Conservation (phyloP, 116 monocot genomes). For the Dioscorea cayenensis region DNA sequence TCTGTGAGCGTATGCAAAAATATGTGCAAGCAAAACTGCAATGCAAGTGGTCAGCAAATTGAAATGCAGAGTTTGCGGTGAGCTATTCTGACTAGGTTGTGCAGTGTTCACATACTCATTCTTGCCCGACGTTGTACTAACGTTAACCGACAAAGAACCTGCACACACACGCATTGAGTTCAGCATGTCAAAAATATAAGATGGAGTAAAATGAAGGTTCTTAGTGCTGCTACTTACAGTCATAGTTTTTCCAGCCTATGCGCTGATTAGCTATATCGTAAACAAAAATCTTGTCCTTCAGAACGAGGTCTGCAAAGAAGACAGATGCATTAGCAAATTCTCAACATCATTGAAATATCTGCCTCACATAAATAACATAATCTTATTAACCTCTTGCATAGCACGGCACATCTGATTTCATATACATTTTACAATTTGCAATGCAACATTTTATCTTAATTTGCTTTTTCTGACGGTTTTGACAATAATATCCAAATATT, state of each 20-base stretch:
- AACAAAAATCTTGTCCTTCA: constrained; percentile 70
- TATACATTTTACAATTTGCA: no score
- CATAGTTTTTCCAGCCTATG: constrained; percentile 52
- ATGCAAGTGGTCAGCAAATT: not conserved
- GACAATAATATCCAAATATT: no score
- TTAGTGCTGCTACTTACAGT: constrained; percentile 46
- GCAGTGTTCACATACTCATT: constrained; percentile 42
- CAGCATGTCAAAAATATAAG: no score
- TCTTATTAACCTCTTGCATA: no score
- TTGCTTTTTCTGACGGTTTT: no score
- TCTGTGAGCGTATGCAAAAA: constrained; percentile 10
- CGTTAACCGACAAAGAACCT: constrained; percentile 66
- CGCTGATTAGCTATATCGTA: constrained; percentile 63
- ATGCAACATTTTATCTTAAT: no score
- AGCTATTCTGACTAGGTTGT: constrained; percentile 23
- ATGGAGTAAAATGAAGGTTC: not conserved
- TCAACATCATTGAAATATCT: not conserved
- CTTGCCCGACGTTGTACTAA: constrained; percentile 46
- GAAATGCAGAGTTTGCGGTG: constrained; percentile 1
- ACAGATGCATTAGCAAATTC: not conserved
- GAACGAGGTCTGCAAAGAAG: constrained; percentile 41
- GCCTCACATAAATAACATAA: no score
- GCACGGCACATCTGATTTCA: no score
- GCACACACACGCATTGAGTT: not conserved
- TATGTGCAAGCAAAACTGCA: constrained; percentile 17